phyloP scores from a whole-genome alignment of 768 basidiomycete species.

The Harrya chromipes region DNA sequence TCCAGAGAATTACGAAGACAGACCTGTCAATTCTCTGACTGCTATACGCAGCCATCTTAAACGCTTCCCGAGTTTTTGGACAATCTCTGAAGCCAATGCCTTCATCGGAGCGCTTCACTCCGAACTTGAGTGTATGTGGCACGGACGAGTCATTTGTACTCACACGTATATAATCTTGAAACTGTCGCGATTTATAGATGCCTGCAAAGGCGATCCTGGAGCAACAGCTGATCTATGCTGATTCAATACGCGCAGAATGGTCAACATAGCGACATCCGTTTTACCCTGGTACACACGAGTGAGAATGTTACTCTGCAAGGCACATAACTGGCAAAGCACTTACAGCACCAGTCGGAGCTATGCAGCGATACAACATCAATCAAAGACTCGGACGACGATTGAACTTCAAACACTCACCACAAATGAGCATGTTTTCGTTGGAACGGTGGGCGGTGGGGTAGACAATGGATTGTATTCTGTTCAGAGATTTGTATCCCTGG shows the following conservation, averaged over 20 bases:
- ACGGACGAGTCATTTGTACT: conserved; percentile 18
- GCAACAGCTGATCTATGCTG: conserved; percentile 52
- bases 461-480: conserved; percentile 94
- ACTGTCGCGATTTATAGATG: conserved; percentile 59
- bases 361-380: conserved; percentile 1
- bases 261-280: conserved; percentile 96
- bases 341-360: conserved; percentile 97
- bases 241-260: conserved; percentile 82
- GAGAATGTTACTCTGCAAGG: background rate
- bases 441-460: conserved; percentile 91
- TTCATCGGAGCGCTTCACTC: conserved; percentile 90
- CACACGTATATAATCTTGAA: conserved; percentile 99
- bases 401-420: conserved; percentile 21
- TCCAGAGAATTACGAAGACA: background rate
- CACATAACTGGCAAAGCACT: conserved; percentile 28
- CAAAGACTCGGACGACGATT: background rate
- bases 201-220: conserved; percentile 33
- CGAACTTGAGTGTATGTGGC: background rate
- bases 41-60: conserved; percentile 83
- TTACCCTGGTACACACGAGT: conserved; percentile 65
- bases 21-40: conserved; percentile 90
- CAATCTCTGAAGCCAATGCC: conserved; percentile 93
- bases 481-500: conserved; percentile 83
- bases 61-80: conserved; percentile 87
- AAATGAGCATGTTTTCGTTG: conserved; percentile 92